Evolutionary conservation across 2,329 filamentous ascomycete genomes (phyloP), one percentile per base, ranked within the genome.

Genomic region (Diaporthe batatas): DNA sequence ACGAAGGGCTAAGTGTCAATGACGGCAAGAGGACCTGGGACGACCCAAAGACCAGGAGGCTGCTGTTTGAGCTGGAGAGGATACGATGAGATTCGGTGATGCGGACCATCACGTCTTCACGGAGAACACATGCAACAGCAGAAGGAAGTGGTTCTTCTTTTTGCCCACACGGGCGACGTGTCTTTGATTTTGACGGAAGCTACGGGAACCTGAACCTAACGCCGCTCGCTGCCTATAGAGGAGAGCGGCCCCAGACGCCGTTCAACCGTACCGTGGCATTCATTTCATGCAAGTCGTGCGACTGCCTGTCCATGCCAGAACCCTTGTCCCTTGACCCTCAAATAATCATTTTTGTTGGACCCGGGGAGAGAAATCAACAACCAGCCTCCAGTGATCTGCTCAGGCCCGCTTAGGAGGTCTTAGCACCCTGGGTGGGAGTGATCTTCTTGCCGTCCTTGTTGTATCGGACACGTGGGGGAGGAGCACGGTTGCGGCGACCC

Each of bases 401-500:
- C 44, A 49, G 47, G n/a, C 36, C 23, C 32, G 44, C 68, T 69
- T 83, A 82, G 70, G 86, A 81, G 81, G 88, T 88, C 89, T 94
- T 94, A 82, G 90, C 89, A 79, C 89, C 88, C 87, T 94, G 92
- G 84, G 93, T 93, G 79, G 96, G 95, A 86, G 92, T 93, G 85
- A 99, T 92, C 93, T 99, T 99, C 95, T 99, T 99, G 91, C 95
- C 96, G 84, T 99, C 96, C 93, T 98, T 98, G 94, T 99, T 99
- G 94, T 97, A 99, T 83, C 96, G 91, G 83, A 99, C 95, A 85
- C 96, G 92, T 84, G 96, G 96, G 80, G 96, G 96, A 82, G 96
- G 97, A 82, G 96, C 96, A 86, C 96, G 94, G 94, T 99, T 99
- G 88, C 96, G 96, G 86, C 96, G 96, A 82, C 97, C 96, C 84